phyloP scores from a whole-genome alignment of 768 basidiomycete species.

The Amanita jacksonii region DNA sequence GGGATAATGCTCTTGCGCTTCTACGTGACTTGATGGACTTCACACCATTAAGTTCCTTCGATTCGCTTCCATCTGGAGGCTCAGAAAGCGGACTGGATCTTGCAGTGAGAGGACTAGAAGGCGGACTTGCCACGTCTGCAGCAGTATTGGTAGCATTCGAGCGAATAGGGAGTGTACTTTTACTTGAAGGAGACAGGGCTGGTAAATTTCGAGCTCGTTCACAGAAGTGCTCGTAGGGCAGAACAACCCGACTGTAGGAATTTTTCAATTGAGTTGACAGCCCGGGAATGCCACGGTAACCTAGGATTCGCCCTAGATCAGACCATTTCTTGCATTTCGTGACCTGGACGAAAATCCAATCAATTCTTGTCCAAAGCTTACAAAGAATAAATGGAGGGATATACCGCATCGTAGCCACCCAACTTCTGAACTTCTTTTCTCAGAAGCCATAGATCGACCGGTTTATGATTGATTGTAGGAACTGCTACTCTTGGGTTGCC shows the following conservation, averaged over 20 bases:
- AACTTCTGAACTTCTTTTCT: constrained; percentile 84
- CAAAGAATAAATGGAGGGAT: constrained; percentile 17
- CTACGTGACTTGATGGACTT: constrained; percentile 35
- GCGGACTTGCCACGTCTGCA: constrained; percentile 45
- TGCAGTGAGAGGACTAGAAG: constrained; percentile 67
- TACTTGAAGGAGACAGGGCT: constrained; percentile 30
- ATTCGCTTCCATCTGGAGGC: constrained; percentile 68
- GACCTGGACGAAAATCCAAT: constrained; percentile 42
- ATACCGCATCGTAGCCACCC: constrained; percentile 82
- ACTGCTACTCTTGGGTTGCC: constrained; percentile 86
- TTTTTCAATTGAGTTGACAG: constrained; percentile 83
- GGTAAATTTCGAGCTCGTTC: constrained; percentile 65
- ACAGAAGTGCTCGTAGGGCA: constrained; percentile 92
- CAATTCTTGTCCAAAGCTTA: constrained; percentile 11
- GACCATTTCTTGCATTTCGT: constrained; percentile 82
- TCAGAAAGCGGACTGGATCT: constrained; percentile 75
- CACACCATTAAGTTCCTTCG: constrained; percentile 41
- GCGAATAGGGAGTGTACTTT: constrained; percentile 35
- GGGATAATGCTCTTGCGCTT: constrained; percentile 40
- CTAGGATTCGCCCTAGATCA: constrained; percentile 71
- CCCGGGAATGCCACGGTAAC: constrained; percentile 75
- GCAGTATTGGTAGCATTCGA: constrained; percentile 25
- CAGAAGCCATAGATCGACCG: constrained; percentile 89
- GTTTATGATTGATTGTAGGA: constrained; percentile 87
- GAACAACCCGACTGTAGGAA: constrained; percentile 83